Base-by-base conservation (phyloP, 345 rosid genomes). In the Euphorbia lathyris region DNA sequence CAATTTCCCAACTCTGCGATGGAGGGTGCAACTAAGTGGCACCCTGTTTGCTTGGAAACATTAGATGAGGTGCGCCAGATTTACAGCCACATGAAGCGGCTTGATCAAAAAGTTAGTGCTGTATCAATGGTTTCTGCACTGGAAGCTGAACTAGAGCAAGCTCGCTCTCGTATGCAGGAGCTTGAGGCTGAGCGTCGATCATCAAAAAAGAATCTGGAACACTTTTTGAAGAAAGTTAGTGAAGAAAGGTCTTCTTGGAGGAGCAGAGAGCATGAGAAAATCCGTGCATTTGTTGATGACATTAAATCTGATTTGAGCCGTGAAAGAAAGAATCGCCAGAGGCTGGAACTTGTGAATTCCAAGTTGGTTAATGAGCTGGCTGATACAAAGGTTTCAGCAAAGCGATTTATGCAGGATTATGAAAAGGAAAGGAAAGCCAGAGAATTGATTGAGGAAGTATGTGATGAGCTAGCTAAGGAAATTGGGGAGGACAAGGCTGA, bases 1-100 rank as follows among this genome's bases (percentile, higher is more conserved):
- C 90, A 87, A 80, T 76, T 80, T 78, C 63, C 86, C 51, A 80
- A 81, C 74, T 78, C 74, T n/a, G 86, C 85, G n/a, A 86, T 92
- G 92, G 97, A 92, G 80, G 85, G 93, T 32, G 84, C 87, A 63
- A 86, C 97, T 32, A 92, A 90, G 81, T 92, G 97, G 97, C 89
- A 88, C 67, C 90, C 90, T 16, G 80, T 85, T 66, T 74, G 78
- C 70, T 78, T 84, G 63, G 82, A 76, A 68, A 66, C 85, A 70
- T 65, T 77, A 4, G 83, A 85, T 59, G 93, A 79, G 69, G 86
- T 70, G 27, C 77, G 73, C 64, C 87, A 86, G 70, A 72, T 82
- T 3, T 79, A 76, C 62, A 66, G 82, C 83, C 72, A 76, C 69
- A 66, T 63, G 67, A 86, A 78, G 77, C 83, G 52, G 66, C 70